Base-by-base conservation (phyloP, 2,329 filamentous ascomycete genomes). In the Magnaporthales sp. region DNA sequence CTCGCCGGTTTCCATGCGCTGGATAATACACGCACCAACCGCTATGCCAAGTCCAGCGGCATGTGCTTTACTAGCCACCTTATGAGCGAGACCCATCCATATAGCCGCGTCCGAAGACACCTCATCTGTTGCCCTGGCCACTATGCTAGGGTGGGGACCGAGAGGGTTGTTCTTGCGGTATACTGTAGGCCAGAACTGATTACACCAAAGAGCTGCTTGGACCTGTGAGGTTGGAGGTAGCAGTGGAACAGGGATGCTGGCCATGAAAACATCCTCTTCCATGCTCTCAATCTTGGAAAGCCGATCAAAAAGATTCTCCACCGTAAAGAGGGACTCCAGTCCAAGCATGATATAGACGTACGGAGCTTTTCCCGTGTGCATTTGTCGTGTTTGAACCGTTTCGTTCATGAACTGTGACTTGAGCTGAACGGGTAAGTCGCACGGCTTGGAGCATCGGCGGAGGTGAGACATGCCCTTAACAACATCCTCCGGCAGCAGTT, bases 141-240 rank as follows among this genome's bases (percentile, higher is more conserved):
- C 86, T 74, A 91, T 85, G 73, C 88, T 87, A 68, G 91, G 91
- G 74, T 96, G 92, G 22, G 92, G 91, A 4, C 92, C 92, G 68
- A 93, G 91, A 2, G 91, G 91, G 73, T 95, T 95, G 70, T 90
- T 93, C 79, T 93, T 93, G 70, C 91, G 89, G 78, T 95, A 96
- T 63, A 93, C 86, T 1, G 89, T 90, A 13, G 92, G 92, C 92
- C 92, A 96, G 76, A 92, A 94, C 71, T 89, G 83, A 38, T 85
- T 81, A 29, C 87, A 89, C 91, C 91, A 95, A 74, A 86, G 80
- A 29, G 85, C 85, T 9, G 92, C 91, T 75, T 94, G 91, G 54
- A 89, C 82, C 70, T 89, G 85, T 3, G 90, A 93, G 5, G 89
- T 92, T 1, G 92, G 92, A 27, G 91, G 84, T 61, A 92, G 80